Percentiles rank a stretch among this genome's conserved stretches.
phyloP scores from a whole-genome alignment of 139 green algal species.

The Micromonas commoda region DNA sequence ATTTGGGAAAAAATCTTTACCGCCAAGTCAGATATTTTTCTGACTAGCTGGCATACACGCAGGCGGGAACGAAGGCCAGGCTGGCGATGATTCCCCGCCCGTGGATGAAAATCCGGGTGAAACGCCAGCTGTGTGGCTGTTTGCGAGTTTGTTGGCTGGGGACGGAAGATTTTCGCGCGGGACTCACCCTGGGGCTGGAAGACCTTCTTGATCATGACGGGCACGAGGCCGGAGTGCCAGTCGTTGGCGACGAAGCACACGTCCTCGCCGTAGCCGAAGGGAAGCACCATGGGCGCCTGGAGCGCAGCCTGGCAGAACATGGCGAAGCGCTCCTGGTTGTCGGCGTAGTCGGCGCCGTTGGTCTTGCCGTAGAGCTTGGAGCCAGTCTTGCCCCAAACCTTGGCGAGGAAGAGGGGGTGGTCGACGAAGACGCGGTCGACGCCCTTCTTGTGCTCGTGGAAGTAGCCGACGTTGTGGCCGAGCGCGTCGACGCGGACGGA shows the following conservation, averaged over 20 bases:
- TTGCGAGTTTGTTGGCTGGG: no score
- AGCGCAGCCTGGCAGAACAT: constrained; percentile 67
- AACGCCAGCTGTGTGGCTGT: no score
- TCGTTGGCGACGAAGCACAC: constrained; percentile 92
- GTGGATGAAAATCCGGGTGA: no score
- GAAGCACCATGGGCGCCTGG: constrained; percentile 50
- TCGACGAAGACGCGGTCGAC: constrained; percentile 97
- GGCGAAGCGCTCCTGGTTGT: constrained; percentile 95
- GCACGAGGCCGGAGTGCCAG: constrained; percentile 79
- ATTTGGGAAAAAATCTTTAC: no score
- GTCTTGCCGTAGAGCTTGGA: constrained; percentile 90
- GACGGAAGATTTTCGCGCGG: no score
- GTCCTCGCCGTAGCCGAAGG: constrained; percentile 86
- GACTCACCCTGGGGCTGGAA: constrained; percentile 43
- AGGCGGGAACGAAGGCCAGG: no score
- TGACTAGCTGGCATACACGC: no score
- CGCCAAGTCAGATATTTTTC: no score
- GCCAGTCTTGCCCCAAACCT: constrained; percentile 90
- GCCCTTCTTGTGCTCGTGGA: constrained; percentile 91
- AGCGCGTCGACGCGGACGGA: constrained; percentile 63
- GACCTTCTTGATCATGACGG: constrained; percentile 75
- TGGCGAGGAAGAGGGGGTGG: constrained; percentile 88
- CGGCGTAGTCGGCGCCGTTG: constrained; percentile 81
- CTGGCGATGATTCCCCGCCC: no score
- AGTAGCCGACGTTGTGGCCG: constrained; percentile 88